These are phyloP conservation scores for Tricholoma terreum DNA, from an alignment of 768 basidiomycete species.

Conservation along the genomic window DNA sequence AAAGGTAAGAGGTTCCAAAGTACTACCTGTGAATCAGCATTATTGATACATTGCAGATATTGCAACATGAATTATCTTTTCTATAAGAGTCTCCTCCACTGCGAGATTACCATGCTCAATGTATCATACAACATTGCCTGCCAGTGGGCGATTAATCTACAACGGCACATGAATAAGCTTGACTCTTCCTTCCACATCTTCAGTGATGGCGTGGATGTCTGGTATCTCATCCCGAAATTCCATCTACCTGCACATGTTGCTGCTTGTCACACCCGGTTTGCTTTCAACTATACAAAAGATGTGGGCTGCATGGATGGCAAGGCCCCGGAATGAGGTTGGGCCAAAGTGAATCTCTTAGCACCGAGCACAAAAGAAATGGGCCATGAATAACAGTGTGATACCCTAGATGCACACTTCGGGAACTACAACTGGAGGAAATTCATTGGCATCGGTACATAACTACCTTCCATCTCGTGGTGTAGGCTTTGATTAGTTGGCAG, in stretches of 20 bases:
- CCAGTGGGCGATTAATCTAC: conserved; percentile 13
- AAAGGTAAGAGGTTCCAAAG: conserved; percentile 21
- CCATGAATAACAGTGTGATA: background rate
- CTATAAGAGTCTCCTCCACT: conserved; percentile 7
- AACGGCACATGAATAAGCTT: background rate
- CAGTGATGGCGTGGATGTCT: background rate
- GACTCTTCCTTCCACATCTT: background rate
- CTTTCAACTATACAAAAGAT: background rate
- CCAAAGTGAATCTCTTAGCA: conserved; percentile 21
- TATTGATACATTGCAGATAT: conserved; percentile 16
- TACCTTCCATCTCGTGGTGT: background rate
- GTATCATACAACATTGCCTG: conserved; percentile 22
- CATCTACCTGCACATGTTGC: background rate
- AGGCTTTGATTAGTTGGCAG: background rate
- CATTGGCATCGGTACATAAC: conserved; percentile 13
- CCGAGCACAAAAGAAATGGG: conserved; percentile 14
- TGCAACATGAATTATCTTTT: conserved; percentile 24
- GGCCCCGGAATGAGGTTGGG: conserved; percentile 20
- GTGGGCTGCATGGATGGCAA: background rate
- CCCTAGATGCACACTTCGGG: conserved; percentile 23
- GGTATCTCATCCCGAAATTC: background rate
- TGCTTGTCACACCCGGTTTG: background rate
- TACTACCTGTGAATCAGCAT: background rate
- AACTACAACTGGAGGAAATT: conserved; percentile 26
- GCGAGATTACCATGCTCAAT: background rate